Conservation (phyloP, 495 filamentous ascomycete genomes). For the Podospora pseudoanserina region DNA sequence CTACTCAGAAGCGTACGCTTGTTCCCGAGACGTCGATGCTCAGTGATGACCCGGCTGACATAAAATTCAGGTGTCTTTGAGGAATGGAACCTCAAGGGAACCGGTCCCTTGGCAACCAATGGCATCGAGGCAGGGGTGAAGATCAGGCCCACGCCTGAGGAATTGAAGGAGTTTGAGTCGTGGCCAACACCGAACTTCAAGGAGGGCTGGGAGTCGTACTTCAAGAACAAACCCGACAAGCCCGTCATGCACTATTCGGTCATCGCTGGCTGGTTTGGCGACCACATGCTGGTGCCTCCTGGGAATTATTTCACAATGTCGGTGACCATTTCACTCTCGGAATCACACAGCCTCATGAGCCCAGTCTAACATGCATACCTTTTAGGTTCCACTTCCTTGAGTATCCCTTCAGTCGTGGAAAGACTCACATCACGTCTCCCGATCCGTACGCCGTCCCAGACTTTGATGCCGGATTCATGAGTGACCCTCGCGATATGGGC, state of each 20-base stretch:
- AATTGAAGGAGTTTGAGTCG: slow-evolving; percentile 62
- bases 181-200: slow-evolving; percentile 67
- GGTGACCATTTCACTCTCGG: too few species aligned
- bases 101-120: slow-evolving; percentile 76
- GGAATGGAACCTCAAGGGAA: slow-evolving; percentile 76
- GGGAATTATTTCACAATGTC: slow-evolving; percentile 81
- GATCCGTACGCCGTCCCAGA: slow-evolving; percentile 72
- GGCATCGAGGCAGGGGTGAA: slow-evolving; percentile 84
- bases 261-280: slow-evolving; percentile 63
- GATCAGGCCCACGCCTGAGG: slow-evolving; percentile 65
- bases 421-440: slow-evolving; percentile 64
- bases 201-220: slow-evolving; percentile 73
- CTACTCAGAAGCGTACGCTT: slow-evolving; percentile 56
- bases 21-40: too few species aligned
- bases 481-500: slow-evolving; percentile 72
- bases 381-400: slow-evolving; percentile 69
- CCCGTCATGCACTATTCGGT: slow-evolving; percentile 80
- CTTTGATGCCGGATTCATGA: slow-evolving; percentile 85
- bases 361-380: too few species aligned
- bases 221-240: slow-evolving; percentile 82
- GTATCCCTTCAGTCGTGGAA: slow-evolving; percentile 77
- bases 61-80: slow-evolving; percentile 51
- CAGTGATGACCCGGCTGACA: slow-evolving; percentile 10
- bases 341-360: too few species aligned
- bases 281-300: slow-evolving; percentile 64